phyloP scores from a whole-genome alignment of 1,284 basidiomycete genomes.

The Boletellus deceptivus region DNA sequence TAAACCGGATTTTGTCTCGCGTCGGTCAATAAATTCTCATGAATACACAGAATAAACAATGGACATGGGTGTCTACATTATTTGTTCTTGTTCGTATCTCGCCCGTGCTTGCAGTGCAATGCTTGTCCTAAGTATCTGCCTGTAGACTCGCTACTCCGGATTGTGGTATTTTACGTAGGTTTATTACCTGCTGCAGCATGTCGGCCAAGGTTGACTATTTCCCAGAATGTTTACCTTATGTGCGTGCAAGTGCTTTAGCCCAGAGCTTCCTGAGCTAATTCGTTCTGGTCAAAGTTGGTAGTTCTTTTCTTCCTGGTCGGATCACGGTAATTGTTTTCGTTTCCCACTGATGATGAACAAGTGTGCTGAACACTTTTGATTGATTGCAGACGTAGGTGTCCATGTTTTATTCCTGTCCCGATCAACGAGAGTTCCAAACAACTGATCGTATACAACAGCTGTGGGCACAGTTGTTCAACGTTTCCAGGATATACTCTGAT shows the following conservation, averaged over 20 bases:
- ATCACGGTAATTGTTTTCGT: background rate
- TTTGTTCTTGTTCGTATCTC: background rate
- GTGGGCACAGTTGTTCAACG: background rate
- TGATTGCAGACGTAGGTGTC: background rate
- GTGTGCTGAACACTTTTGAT: background rate
- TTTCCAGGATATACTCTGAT: background rate
- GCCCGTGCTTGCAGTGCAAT: background rate
- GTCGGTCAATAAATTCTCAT: background rate
- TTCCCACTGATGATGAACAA: background rate
- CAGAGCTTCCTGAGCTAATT: background rate
- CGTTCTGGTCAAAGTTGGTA: background rate
- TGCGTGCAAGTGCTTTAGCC: background rate
- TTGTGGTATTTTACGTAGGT: background rate
- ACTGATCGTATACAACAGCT: background rate
- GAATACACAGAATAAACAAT: background rate
- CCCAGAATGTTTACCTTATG: background rate
- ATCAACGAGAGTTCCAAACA: background rate
- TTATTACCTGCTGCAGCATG: background rate
- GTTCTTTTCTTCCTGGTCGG: background rate
- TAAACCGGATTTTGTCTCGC: background rate
- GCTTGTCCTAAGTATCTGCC: background rate
- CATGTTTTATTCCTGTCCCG: background rate
- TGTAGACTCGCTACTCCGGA: constrained; percentile 1
- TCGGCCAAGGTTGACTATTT: no score
- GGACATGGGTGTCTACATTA: background rate